Conservation (phyloP, 768 basidiomycete species). For the Boletus pseudo-olivaceus region DNA sequence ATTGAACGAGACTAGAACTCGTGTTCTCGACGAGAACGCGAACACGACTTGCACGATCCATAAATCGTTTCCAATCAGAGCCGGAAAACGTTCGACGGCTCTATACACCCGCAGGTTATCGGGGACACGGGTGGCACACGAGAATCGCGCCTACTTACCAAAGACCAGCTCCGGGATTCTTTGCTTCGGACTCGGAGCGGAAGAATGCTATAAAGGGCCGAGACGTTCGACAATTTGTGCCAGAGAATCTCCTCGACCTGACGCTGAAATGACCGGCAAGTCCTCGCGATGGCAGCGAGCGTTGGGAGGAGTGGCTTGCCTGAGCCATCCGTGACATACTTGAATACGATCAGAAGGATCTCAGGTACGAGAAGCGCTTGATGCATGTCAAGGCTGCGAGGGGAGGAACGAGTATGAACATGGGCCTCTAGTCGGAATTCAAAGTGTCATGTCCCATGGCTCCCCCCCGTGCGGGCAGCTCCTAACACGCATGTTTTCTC, state of each 20-base stretch:
- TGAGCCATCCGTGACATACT: constrained; percentile 11
- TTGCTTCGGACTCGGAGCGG: constrained; percentile 13
- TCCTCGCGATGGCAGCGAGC: constrained; percentile 27
- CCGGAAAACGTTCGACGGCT: constrained; percentile 19
- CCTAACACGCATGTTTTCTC: not conserved
- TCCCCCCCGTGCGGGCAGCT: not conserved
- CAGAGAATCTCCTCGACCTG: constrained; percentile 24
- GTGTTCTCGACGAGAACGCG: constrained; percentile 10
- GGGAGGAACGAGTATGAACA: constrained; percentile 8
- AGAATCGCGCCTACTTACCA: constrained; percentile 10
- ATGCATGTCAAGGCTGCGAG: constrained; percentile 5
- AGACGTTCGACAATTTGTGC: constrained; percentile 10
- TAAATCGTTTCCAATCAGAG: constrained; percentile 16
- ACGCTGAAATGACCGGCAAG: constrained; percentile 20
- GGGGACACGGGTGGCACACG: not conserved
- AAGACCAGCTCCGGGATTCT: constrained; percentile 15
- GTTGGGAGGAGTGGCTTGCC: constrained; percentile 15
- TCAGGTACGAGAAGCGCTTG: constrained; percentile 18
- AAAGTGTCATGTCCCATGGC: not conserved
- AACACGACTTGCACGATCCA: constrained; percentile 15
- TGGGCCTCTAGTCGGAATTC: not conserved
- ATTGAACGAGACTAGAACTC: not conserved
- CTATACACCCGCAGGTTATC: constrained; percentile 1
- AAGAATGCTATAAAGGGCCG: constrained; percentile 15
- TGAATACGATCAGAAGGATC: constrained; percentile 23